These are phyloP conservation scores for Colletotrichum tamarilloi DNA, from an alignment of 2,329 filamentous ascomycete species.

Conservation along the genomic window DNA sequence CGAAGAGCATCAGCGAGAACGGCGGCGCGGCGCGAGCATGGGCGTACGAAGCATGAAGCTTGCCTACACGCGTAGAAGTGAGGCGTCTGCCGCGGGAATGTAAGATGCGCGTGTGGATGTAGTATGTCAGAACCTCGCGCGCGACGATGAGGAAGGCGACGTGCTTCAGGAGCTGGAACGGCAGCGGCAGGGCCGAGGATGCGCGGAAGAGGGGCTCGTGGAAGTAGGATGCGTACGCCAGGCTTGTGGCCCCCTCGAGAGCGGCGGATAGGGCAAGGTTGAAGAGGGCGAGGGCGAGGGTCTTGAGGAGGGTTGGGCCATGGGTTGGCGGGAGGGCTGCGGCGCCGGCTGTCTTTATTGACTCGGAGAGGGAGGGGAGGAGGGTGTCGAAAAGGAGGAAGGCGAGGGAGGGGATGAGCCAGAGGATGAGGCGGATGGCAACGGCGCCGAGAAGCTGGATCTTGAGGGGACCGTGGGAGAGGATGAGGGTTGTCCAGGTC, in stretches of 20 bases:
- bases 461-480: constrained; percentile 79
- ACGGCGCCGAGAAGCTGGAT: constrained; percentile 81
- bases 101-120: constrained; percentile 77
- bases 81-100: constrained; percentile 57
- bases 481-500: constrained; percentile 86
- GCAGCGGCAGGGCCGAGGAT: constrained; percentile 60
- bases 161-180: constrained; percentile 65
- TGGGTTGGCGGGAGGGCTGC: constrained; percentile 57
- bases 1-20: constrained; percentile 71
- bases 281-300: constrained; percentile 54
- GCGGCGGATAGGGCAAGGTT: constrained; percentile 59
- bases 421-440: constrained; percentile 75
- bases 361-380: constrained; percentile 75
- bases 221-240: constrained; percentile 48
- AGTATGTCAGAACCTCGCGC: constrained; percentile 75
- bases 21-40: constrained; percentile 67
- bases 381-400: constrained; percentile 80
- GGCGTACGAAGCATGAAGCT: constrained; percentile 56
- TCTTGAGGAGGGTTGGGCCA: constrained; percentile 45
- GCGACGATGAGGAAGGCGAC: constrained; percentile 53
- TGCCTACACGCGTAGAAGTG: constrained; percentile 47
- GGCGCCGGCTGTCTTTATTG: constrained; percentile 74
- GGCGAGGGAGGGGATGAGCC: constrained; percentile 76
- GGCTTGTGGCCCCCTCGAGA: constrained; percentile 55
- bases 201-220: constrained; percentile 58